phyloP scores from a whole-genome alignment of 2,329 filamentous ascomycete species.

The Penicillium italicum region DNA sequence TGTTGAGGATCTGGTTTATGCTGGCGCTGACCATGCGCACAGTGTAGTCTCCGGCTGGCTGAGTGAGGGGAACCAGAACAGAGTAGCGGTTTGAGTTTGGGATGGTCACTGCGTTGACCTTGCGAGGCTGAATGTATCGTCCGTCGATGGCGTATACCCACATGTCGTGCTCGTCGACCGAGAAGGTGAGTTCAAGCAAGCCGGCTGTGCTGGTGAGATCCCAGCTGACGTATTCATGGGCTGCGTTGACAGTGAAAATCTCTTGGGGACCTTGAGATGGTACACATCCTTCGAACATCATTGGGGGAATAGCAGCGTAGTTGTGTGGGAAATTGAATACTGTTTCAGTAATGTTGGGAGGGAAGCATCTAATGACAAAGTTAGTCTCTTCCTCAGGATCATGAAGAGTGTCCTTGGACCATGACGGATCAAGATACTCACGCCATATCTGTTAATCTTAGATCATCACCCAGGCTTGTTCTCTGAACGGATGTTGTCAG shows the following conservation, averaged over 20 bases:
- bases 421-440: slow-evolving; percentile 6
- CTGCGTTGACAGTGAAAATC: slow-evolving; percentile 33
- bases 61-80: slow-evolving; percentile 44
- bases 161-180: slow-evolving; percentile 47
- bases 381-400: background rate
- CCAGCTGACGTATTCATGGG: slow-evolving; percentile 35
- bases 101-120: slow-evolving; percentile 37
- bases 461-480: slow-evolving; percentile 15
- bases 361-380: slow-evolving; percentile 21
- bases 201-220: slow-evolving; percentile 40
- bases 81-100: slow-evolving; percentile 42
- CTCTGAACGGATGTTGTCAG: slow-evolving; percentile 29
- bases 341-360: slow-evolving; percentile 15
- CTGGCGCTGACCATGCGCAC: slow-evolving; percentile 52
- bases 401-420: no score
- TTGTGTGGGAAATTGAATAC: slow-evolving; percentile 21
- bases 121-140: slow-evolving; percentile 41
- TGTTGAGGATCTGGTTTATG: slow-evolving; percentile 54
- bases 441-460: slow-evolving; percentile 29
- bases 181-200: slow-evolving; percentile 33
- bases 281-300: slow-evolving; percentile 24
- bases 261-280: slow-evolving; percentile 26
- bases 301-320: slow-evolving; percentile 15
- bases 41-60: slow-evolving; percentile 49
- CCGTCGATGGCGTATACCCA: slow-evolving; percentile 47